A percentile compares a stretch with the other conserved stretches of the same genome.
Evolutionary conservation across 2,329 filamentous ascomycete genomes (phyloP).

Genomic region (Thielaviopsis populi): DNA sequence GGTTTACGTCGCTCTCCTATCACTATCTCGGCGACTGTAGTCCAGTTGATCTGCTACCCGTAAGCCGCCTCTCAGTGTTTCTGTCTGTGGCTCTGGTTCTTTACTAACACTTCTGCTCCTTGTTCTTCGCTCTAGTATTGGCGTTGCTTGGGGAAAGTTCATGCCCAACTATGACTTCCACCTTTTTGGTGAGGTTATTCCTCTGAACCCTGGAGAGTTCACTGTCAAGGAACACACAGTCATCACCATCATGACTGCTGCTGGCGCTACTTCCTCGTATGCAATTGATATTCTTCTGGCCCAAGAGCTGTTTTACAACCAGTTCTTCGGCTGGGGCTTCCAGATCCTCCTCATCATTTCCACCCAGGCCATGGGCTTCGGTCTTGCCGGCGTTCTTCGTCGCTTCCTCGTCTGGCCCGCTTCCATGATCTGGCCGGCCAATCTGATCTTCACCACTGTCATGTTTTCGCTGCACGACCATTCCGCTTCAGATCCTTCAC

Average conservation of each 20-base stretch:
- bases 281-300: conserved; percentile 31
- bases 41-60: conserved; percentile 41
- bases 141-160: conserved; percentile 23
- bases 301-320: conserved; percentile 41
- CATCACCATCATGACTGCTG: conserved; percentile 32
- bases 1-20: conserved; percentile 35
- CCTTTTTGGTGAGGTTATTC: conserved; percentile 23
- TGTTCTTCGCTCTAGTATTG: conserved; percentile 18
- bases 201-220: conserved; percentile 29
- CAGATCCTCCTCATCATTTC: conserved; percentile 39
- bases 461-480: conserved; percentile 35
- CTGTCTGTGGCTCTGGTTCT: not conserved
- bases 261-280: conserved; percentile 25
- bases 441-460: conserved; percentile 38
- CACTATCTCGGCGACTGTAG: conserved; percentile 37
- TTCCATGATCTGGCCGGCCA: conserved; percentile 43
- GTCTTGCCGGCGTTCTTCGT: conserved; percentile 38
- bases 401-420: conserved; percentile 40
- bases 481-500: conserved; percentile 32
- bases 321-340: conserved; percentile 40
- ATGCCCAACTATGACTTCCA: conserved; percentile 23
- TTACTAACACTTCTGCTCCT: conserved; percentile 22
- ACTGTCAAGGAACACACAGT: conserved; percentile 36
- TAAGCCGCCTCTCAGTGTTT: conserved; percentile 12
- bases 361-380: conserved; percentile 42